These are phyloP conservation scores for Hemileia vastatrix DNA, from an alignment of 1,284 basidiomycete genomes.

Conservation along the genomic window DNA sequence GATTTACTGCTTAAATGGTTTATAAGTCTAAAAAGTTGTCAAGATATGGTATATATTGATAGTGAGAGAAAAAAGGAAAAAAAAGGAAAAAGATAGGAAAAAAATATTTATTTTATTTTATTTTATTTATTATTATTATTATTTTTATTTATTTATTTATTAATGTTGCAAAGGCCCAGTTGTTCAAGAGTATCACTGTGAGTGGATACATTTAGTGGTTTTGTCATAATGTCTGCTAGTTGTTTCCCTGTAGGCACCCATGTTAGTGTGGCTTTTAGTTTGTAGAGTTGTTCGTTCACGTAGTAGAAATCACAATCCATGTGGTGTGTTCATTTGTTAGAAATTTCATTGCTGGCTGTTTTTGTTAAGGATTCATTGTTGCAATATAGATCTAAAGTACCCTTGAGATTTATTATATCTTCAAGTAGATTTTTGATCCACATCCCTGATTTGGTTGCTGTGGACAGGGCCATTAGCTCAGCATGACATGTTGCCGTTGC, in stretches of 20 bases:
- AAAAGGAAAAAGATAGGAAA: too few relatives aligned
- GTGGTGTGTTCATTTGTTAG: conserved; percentile 5
- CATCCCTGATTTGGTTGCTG: not conserved
- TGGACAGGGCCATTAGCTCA: conserved; percentile 7
- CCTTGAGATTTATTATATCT: too few relatives aligned
- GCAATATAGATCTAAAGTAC: conserved; percentile 1
- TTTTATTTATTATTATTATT: too few relatives aligned
- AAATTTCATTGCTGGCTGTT: not conserved
- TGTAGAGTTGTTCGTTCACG: not conserved
- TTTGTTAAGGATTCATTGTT: not conserved
- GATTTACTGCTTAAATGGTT: too few relatives aligned
- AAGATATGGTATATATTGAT: too few relatives aligned
- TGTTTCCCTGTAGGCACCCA: not conserved
- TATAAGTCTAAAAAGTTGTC: too few relatives aligned
- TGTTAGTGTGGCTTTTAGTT: too few relatives aligned
- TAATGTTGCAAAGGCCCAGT: too few relatives aligned
- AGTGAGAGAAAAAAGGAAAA: too few relatives aligned
- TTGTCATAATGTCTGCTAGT: not conserved
- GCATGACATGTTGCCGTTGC: conserved; percentile 7
- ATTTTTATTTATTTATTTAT: too few relatives aligned
- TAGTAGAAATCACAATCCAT: not conserved
- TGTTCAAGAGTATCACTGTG: too few relatives aligned
- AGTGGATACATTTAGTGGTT: not conserved
- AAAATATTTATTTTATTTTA: too few relatives aligned
- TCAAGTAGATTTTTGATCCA: not conserved